A percentile compares a stretch with the other conserved stretches of the same genome.
Conservation (phyloP, 2,329 filamentous ascomycete genomes). For the Nannizziopsis barbatae region DNA sequence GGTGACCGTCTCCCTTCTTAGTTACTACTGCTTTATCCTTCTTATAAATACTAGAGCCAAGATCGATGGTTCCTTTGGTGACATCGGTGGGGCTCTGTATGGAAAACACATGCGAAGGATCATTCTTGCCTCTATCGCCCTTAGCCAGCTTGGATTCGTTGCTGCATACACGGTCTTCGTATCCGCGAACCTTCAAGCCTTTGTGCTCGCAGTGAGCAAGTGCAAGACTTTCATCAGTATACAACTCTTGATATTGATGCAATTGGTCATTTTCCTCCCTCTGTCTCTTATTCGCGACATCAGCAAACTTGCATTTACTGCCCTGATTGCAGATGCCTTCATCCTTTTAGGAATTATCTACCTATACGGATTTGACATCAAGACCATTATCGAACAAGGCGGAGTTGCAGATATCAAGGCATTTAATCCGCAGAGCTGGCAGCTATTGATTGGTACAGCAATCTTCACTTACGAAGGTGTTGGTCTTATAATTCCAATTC, state of each 20-base stretch:
- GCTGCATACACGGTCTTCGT: constrained; percentile 96
- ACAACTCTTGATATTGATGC: constrained; percentile 81
- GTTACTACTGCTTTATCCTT: constrained; percentile 95
- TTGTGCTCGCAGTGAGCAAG: constrained; percentile 80
- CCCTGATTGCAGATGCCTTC: constrained; percentile 84
- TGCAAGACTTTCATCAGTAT: constrained; percentile 79
- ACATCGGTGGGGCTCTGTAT: constrained; percentile 86
- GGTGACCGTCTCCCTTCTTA: constrained; percentile 71
- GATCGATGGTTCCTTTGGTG: constrained; percentile 90
- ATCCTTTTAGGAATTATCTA: constrained; percentile 88
- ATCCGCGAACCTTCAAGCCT: constrained; percentile 87
- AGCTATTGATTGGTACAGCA: constrained; percentile 93
- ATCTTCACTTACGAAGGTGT: constrained; percentile 99
- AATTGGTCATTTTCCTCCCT: constrained; percentile 89
- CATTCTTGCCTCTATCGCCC: constrained; percentile 83
- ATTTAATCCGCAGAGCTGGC: constrained; percentile 90
- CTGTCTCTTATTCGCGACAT: constrained; percentile 92
- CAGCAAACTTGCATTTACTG: constrained; percentile 91
- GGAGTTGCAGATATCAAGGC: constrained; percentile 71
- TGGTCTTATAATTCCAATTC: constrained; percentile 93
- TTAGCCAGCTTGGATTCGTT: constrained; percentile 91
- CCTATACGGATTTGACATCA: constrained; percentile 88
- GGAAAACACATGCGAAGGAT: constrained; percentile 79
- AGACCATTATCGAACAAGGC: constrained; percentile 66
- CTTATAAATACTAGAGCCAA: constrained; percentile 75